Evolutionary conservation across 2,329 filamentous ascomycete genomes (phyloP), one percentile per base, ranked within the genome.

Genomic region (Orbilia javanica): DNA sequence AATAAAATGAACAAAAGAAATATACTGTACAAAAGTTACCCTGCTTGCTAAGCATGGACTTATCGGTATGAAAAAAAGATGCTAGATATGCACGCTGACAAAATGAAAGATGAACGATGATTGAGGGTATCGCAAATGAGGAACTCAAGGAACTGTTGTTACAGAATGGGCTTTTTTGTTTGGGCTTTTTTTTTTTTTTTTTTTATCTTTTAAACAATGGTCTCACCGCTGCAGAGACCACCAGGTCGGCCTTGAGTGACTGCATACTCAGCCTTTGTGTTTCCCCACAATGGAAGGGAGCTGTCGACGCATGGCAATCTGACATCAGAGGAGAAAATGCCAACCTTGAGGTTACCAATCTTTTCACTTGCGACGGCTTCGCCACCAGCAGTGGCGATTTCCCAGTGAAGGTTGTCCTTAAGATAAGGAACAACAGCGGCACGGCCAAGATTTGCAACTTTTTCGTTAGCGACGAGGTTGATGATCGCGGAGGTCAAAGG

Each of bases 401-500:
- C 70, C 83, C 83, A 83, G 52, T 83, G 82, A 13, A 84, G 72
- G 48, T 83, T 80, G 18, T 81, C 66, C 42, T 72, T 82, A 52
- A 84, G 67, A 46, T 81, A 84, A 20, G 82, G 81, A 27, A 83
- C 68, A 0, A 85, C 84, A 42, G 82, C 81, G 5, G 81, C 82
- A 6, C 80, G 80, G 3, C 80, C 80, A 13, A 84, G 74, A 44
- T 82, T 79, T 11, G 82, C 80, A n/a, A 81, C 81, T 22, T 83
- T 79, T 13, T 67, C 70, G 25, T 53, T 70, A 10, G 65, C 75
- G 44, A 84, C 81, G 48, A 82, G 79, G 36, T 84, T 81, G 20
- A 84, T 72, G 13, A 86, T 78, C 10, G 82, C 83, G 1, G 82
- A 80, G 0, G 85, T 86, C 7, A 86, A 76, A 0, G 82, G 83